Evolutionary conservation across 805 yeast genomes (phyloP).

Genomic region (Saccharomycopsis olivae): DNA sequence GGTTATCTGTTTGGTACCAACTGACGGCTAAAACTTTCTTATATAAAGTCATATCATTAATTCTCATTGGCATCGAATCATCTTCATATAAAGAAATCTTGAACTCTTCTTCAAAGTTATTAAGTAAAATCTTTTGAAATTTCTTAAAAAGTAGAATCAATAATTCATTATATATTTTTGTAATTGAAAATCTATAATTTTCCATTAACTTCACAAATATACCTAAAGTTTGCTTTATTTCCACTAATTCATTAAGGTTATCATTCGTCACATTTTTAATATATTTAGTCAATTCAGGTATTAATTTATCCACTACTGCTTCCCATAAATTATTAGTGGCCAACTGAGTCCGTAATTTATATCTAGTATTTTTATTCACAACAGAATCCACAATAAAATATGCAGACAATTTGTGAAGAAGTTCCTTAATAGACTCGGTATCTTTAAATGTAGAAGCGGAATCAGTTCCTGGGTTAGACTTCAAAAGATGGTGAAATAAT

Average conservation of each 20-base stretch:
- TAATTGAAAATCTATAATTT: constrained; percentile 50
- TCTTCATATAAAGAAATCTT: constrained; percentile 57
- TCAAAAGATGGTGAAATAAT: constrained; percentile 53
- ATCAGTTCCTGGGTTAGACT: constrained; percentile 24
- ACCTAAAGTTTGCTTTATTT: constrained; percentile 56
- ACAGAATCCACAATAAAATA: constrained; percentile 69
- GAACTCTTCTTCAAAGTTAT: constrained; percentile 52
- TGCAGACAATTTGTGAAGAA: constrained; percentile 56
- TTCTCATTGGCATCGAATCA: constrained; percentile 79
- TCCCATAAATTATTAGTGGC: constrained; percentile 66
- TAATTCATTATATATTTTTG: constrained; percentile 45
- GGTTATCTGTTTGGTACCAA: constrained; percentile 53
- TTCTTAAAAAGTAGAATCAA: constrained; percentile 48
- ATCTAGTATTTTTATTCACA: constrained; percentile 52
- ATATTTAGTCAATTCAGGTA: constrained; percentile 36
- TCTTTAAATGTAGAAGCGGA: constrained; percentile 23
- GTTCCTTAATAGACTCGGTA: constrained; percentile 39
- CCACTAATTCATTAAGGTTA: constrained; percentile 37
- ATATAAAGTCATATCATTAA: constrained; percentile 48
- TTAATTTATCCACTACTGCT: constrained; percentile 45
- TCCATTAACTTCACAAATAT: constrained; percentile 68
- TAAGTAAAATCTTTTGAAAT: constrained; percentile 45
- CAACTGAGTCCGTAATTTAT: constrained; percentile 46
- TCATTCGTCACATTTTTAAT: constrained; percentile 25
- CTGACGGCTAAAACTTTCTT: constrained; percentile 52